Evolutionary conservation across 2,329 filamentous ascomycete species (phyloP), one percentile per base, ranked within the genome.

Genomic region (Dactylella cylindrospora): DNA sequence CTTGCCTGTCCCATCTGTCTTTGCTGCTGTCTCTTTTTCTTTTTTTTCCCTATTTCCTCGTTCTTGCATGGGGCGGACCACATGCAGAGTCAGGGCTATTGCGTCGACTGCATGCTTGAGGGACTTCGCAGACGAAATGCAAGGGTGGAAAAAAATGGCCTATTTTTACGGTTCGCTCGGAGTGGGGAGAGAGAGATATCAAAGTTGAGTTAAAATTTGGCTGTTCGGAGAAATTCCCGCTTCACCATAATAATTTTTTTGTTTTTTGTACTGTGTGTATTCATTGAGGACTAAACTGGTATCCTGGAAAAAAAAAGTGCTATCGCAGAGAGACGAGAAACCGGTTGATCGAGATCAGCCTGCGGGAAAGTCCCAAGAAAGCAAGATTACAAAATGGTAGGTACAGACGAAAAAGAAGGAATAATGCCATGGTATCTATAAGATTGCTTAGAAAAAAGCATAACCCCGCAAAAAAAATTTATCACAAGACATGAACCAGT

Each of bases 391-490:
- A 44, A 53, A 43, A 17, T 28, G 49, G 38, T 53, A 53, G 35
- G 29, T 43, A 29, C 28, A 53, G 19, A 44, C 38, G 49, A 26
- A 9, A 6, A 10, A 51, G 33, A 35, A 33, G 19, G 13, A 41
- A 61, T 35, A 52, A 47, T 47, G 41, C 46, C 35, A 52, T 61
- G 54, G 46, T 52, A 52, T 61, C 46, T 61, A 41, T 61, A 60
- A 61, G 23, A 53, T 45, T 23, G 41, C 40, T 41, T 23, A 12
- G n/a, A n/a, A n/a, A 40, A 51, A 61, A 61, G 28, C 12, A 20
- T 44, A 51, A 45, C 36, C 36, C 36, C 40, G 15, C 7, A 32
- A 39, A 46, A 6, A 35, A 36, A 22, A 4, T 20, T 23, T 39
- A 22, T 52, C 13, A 38, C 5, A 54, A 46, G 12, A 47, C 43